These are phyloP conservation scores for Nannochloropsis granulata DNA, from an alignment of 108 stramenopile species.

Conservation along the genomic window DNA sequence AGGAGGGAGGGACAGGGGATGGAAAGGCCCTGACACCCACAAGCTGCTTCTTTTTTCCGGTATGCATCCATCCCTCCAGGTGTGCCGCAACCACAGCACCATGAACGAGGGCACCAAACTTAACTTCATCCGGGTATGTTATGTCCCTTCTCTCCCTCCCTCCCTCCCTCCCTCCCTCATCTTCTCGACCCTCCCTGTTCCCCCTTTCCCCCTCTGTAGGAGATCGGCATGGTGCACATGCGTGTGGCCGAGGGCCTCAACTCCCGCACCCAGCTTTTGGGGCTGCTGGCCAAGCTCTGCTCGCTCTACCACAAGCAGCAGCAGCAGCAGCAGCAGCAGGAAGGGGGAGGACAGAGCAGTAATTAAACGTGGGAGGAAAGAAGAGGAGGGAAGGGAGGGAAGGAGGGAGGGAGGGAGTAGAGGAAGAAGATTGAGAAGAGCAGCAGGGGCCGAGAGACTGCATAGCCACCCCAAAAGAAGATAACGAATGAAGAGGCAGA, in stretches of 20 bases:
- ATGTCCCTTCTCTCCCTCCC: not conserved
- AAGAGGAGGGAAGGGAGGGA: not conserved
- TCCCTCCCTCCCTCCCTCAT: not conserved
- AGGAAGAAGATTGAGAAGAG: not conserved
- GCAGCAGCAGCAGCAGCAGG: not conserved
- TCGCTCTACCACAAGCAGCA: slow-evolving; percentile 19
- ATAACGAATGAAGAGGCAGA: too few species aligned
- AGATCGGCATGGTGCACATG: slow-evolving; percentile 90
- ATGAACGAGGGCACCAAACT: slow-evolving; percentile 68
- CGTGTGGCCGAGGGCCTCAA: slow-evolving; percentile 68
- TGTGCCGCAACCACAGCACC: slow-evolving; percentile 24
- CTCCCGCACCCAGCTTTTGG: slow-evolving; percentile 62
- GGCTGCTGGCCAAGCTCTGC: slow-evolving; percentile 62
- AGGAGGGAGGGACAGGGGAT: too few species aligned
- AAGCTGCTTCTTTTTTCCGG: not conserved
- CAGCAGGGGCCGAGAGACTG: not conserved
- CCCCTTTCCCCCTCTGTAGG: slow-evolving; percentile 31
- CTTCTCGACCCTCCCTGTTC: not conserved
- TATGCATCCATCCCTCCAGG: not conserved
- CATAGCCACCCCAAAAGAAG: too few species aligned
- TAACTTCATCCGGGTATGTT: not conserved
- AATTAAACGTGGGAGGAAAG: not conserved
- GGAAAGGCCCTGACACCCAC: too few species aligned
- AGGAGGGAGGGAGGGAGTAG: not conserved
- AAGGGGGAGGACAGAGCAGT: not conserved